A percentile compares a stretch with the other conserved stretches of the same genome.
Conservation (phyloP, 805 yeast genomes). For the Tanozyma kutaoensis region DNA sequence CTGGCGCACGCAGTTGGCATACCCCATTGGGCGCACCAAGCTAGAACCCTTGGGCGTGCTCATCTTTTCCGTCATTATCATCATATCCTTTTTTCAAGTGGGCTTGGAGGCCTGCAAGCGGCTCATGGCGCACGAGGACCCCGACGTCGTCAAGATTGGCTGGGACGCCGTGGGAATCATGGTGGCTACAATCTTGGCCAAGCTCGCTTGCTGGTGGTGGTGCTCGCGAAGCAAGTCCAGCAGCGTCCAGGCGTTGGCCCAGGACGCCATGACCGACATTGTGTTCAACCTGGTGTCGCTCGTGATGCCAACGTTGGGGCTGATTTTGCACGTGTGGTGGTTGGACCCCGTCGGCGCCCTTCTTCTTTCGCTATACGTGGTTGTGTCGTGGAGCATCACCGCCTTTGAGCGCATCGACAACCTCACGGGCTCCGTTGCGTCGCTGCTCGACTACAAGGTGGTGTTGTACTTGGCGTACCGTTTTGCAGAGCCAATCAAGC, state of each 20-base stretch:
- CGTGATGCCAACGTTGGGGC: constrained; percentile 54
- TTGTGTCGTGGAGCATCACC: constrained; percentile 47
- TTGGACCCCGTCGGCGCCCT: constrained; percentile 67
- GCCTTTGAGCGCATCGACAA: constrained; percentile 65
- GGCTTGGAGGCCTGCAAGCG: constrained; percentile 47
- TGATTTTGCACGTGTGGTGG: constrained; percentile 47
- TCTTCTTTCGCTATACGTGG: constrained; percentile 44
- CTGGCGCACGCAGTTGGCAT: constrained; percentile 30
- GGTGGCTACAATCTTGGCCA: constrained; percentile 47
- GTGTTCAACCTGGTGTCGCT: constrained; percentile 62
- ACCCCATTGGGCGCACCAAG: constrained; percentile 62
- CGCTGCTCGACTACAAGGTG: constrained; percentile 47
- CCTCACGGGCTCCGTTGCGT: constrained; percentile 63
- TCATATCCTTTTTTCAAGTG: constrained; percentile 60
- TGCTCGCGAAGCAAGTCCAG: constrained; percentile 48
- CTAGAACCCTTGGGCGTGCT: constrained; percentile 71
- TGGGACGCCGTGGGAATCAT: constrained; percentile 41
- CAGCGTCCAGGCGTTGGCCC: constrained; percentile 67
- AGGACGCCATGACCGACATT: constrained; percentile 71
- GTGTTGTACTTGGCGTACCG: constrained; percentile 54
- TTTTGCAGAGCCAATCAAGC: constrained; percentile 53
- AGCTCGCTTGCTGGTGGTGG: constrained; percentile 50
- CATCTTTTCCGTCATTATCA: constrained; percentile 58
- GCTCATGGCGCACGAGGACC: constrained; percentile 14
- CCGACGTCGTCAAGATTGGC: constrained; percentile 33